phyloP scores from a whole-genome alignment of 2,329 filamentous ascomycete species.

The Apiospora marii region DNA sequence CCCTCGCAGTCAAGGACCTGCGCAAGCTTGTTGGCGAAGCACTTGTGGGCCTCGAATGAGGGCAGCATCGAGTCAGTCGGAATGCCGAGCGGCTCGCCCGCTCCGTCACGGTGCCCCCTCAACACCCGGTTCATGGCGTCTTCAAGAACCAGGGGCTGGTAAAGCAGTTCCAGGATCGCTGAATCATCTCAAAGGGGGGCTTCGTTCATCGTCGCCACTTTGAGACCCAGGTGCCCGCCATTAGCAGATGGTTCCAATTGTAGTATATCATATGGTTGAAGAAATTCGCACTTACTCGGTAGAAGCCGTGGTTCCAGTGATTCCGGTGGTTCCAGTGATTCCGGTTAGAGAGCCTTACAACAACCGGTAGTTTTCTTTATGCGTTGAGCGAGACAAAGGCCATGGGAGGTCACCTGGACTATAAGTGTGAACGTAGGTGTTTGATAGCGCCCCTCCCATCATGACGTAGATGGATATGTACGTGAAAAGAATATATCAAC shows the following conservation, averaged over 20 bases:
- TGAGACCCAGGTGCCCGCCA: too few relatives aligned
- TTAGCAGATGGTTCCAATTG: too few relatives aligned
- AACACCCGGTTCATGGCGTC: slow-evolving; percentile 23
- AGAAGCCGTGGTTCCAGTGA: too few relatives aligned
- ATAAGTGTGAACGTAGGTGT: too few relatives aligned
- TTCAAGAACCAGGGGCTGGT: slow-evolving; percentile 25
- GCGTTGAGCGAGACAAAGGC: not conserved
- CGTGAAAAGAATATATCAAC: not conserved
- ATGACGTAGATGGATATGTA: not conserved
- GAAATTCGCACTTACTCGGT: too few relatives aligned
- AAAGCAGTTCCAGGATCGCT: slow-evolving; percentile 14
- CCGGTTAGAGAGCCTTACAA: too few relatives aligned
- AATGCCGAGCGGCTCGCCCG: not conserved
- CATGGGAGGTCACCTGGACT: not conserved
- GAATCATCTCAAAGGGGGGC: too few relatives aligned
- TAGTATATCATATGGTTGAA: too few relatives aligned
- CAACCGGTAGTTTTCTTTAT: too few relatives aligned
- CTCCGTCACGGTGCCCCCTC: not conserved
- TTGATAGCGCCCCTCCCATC: not conserved
- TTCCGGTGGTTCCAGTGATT: too few relatives aligned
- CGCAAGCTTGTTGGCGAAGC: slow-evolving; percentile 27
- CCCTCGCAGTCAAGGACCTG: slow-evolving; percentile 23
- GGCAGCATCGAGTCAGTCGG: slow-evolving; percentile 23
- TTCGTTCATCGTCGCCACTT: too few relatives aligned
- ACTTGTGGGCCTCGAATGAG: slow-evolving; percentile 11